Evolutionary conservation across 495 filamentous ascomycete species (phyloP), one percentile per base, ranked within the genome.

Genomic region (Articulospora tetracladia): DNA sequence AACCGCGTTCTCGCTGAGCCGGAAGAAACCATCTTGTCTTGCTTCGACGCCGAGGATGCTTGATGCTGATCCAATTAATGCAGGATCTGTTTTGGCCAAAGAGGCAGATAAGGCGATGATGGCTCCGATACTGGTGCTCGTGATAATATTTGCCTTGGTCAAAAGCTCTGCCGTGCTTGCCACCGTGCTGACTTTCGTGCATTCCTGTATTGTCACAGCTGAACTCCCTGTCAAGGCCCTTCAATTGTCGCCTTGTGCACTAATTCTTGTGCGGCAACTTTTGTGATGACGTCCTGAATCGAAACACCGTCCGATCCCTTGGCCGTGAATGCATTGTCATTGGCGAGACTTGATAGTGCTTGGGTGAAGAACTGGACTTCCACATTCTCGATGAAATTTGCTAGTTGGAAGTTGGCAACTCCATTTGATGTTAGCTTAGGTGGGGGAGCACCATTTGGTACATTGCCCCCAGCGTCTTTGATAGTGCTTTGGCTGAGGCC

Each of bases 11-110:
- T 63, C 26, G 19, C 50, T 3, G 47, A 53, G 36, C 34, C 24
- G 2, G 19, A 63, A 63, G 55, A 63, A 59, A 54, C 55, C 56
- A 59, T 63, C 24, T 15, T 63, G 46, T 19, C 54, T 30, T 20
- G 56, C 4, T 32, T 63, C 44, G 53, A 62, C 20, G 0, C 22
- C 44, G 15, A 59, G 34, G 1, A 63, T 63, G 11, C 22, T 49
- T 47, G 51, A 53, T 50, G 58, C 19, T 20, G 49, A 53, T 50
- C 48, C 22, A 53, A 63, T 55, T 30, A 63, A 34, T 23, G 53
- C n/a, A 46, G 36, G 56, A 50, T 63, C 55, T 7, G 30, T 58
- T n/a, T 55, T 36, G 13, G 49, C 34, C 19, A 63, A 36, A 22
- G 22, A 1, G n/a, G 58, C 24, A 22, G 61, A 1, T 17, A 63